Percentiles rank a stretch among this genome's conserved stretches.
Evolutionary conservation across 164 flowering plant genomes (phyloP).

Genomic region (Cinnamomum micranthum): DNA sequence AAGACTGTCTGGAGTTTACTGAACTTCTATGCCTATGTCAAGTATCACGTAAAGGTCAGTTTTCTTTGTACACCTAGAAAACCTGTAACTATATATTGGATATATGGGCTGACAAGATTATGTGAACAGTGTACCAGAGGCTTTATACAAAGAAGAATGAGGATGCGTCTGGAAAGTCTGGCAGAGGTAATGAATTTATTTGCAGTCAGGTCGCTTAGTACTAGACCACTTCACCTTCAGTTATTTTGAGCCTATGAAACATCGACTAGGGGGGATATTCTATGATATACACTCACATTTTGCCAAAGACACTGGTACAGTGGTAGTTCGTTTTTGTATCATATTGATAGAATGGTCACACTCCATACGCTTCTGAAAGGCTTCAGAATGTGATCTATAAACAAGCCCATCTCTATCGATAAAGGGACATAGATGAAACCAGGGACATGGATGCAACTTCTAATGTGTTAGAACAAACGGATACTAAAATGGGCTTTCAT

Average conservation of each 20-base stretch:
- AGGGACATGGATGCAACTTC: no score
- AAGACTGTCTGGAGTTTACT: slow-evolving; percentile 67
- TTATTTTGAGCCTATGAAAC: slow-evolving; percentile 1
- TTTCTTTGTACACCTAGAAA: not conserved
- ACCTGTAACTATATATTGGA: not conserved
- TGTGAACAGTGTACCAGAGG: slow-evolving; percentile 61
- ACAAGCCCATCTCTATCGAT: not conserved
- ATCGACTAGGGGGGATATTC: not conserved
- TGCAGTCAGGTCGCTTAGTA: not conserved
- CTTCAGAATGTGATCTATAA: not conserved
- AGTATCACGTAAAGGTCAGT: slow-evolving; percentile 73
- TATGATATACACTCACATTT: not conserved
- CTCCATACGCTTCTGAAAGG: not conserved
- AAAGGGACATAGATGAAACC: not conserved
- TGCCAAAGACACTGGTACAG: not conserved
- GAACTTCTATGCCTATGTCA: slow-evolving; percentile 71
- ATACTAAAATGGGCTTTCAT: not conserved
- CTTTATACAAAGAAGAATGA: slow-evolving; percentile 74
- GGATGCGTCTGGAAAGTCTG: slow-evolving; percentile 52
- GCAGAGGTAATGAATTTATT: slow-evolving; percentile 48
- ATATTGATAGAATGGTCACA: not conserved
- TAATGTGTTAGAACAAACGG: no score
- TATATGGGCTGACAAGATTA: slow-evolving; percentile 12
- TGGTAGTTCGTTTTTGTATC: not conserved
- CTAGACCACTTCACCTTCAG: not conserved